These are phyloP conservation scores for Mortierella sp. DNA, from an alignment of 371 early-diverging fungal genomes.

Conservation along the genomic window DNA sequence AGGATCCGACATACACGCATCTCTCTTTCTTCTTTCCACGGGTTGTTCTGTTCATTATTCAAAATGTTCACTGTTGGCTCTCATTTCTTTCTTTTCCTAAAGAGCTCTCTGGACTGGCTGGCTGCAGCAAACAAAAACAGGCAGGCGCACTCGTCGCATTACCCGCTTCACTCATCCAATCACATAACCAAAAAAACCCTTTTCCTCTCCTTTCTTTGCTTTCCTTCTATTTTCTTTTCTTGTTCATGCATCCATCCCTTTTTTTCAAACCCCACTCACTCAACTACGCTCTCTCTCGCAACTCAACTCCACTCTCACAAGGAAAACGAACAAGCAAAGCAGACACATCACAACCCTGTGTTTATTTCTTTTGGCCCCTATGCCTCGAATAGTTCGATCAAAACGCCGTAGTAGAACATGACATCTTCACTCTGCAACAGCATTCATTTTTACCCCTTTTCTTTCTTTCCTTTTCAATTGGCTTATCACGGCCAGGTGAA, in stretches of 20 bases:
- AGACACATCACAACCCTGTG: neutral
- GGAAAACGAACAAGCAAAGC: neutral
- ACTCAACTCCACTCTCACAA: neutral
- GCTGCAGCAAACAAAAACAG: neutral
- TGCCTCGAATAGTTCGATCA: neutral
- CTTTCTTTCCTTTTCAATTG: neutral
- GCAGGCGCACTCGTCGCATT: neutral
- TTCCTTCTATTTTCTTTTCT: neutral
- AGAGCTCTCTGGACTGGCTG: neutral
- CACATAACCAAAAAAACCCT: neutral
- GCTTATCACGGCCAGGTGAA: neutral
- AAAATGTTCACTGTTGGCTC: neutral
- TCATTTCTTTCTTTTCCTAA: neutral
- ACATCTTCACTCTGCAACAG: slow-evolving; percentile 7
- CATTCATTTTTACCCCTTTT: slow-evolving; percentile 7
- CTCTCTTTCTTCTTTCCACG: neutral
- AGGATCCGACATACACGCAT: neutral
- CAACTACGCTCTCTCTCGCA: neutral
- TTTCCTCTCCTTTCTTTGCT: neutral
- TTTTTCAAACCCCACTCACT: slow-evolving; percentile 9
- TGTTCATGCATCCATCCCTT: neutral
- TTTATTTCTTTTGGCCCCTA: neutral
- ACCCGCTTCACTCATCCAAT: neutral
- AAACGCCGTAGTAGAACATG: slow-evolving; percentile 9
- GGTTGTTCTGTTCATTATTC: neutral